phyloP scores from a whole-genome alignment of 495 filamentous ascomycete genomes.

The Terfezia claveryi region DNA sequence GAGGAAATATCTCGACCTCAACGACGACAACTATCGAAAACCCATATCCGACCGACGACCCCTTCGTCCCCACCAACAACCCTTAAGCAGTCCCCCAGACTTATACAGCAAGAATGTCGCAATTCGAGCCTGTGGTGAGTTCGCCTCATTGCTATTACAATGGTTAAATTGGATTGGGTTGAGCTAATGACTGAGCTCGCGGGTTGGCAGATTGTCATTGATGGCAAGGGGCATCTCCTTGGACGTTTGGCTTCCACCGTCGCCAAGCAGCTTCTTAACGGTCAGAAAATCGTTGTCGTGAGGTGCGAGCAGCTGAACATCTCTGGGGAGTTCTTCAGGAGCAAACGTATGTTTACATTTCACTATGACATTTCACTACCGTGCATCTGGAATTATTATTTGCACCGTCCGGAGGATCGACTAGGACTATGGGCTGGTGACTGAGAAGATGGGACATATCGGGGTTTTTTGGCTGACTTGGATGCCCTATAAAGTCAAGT shows the following conservation, averaged over 20 bases:
- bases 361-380: neutral
- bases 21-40: neutral
- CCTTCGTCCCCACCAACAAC: neutral
- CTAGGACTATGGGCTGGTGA: too few relatives aligned
- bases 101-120: conserved; percentile 62
- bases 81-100: neutral
- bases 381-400: neutral
- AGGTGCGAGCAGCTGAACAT: conserved; percentile 98
- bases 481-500: conserved; percentile 57
- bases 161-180: neutral
- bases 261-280: conserved; percentile 97
- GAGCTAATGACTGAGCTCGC: conserved; percentile 2
- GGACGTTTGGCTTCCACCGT: conserved; percentile 97
- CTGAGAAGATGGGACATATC: neutral
- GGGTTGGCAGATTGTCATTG: conserved; percentile 58
- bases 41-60: neutral
- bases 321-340: conserved; percentile 99
- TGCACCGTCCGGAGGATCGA: too few relatives aligned
- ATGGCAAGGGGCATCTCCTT: conserved; percentile 99
- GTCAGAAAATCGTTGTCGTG: conserved; percentile 98
- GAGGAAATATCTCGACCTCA: neutral
- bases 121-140: conserved; percentile 93
- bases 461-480: conserved; percentile 4
- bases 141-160: conserved; percentile 3
- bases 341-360: conserved; percentile 72